Evolutionary conservation across 2,329 filamentous ascomycete genomes (phyloP), one percentile per base, ranked within the genome.

Genomic region (Neofusicoccum parvum): DNA sequence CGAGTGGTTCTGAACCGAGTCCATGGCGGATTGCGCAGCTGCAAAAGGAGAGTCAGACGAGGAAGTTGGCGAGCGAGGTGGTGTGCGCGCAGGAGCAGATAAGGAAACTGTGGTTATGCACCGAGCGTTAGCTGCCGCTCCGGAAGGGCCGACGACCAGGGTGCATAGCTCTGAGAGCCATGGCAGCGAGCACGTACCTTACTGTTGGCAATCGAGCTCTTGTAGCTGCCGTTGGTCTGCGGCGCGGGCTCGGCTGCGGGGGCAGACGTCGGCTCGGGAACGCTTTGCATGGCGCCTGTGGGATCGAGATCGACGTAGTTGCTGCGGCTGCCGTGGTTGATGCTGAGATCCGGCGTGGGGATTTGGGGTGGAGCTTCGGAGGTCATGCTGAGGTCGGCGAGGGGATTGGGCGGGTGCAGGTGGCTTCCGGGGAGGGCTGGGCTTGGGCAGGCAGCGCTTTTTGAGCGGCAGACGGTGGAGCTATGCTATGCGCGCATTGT

Each of bases 11-110:
- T 77, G 70, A 67, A 84, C 79, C 67, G 79, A 75, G 70, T 80
- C 78, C 76, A 82, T 80, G 67, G 83, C 79, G 69, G 78, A 75
- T 68, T 80, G 76, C 69, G 82, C 81, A 73, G 81, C 84, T 86
- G 72, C 15, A 39, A 11, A 32, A 32, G 49, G 65, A 54, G 58
- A 50, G 65, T 66, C 51, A 66, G 65, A 45, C 46, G 49, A 50
- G 34, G 32, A 32, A 45, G 56, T 63, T 48, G 43, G 20, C 43
- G 68, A 67, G 46, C 63, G 68, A 70, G 67, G 64, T 73, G 72
- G 69, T 73, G 74, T 72, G 75, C 69, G 70, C 45, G 62, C 36
- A 72, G 69, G 66, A 67, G 74, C 73, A 74, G 74, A 76, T 75
- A 76, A 76, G 72, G 60, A 48, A 73, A 76, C 74, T 74, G 70